These are phyloP conservation scores for Punica granatum DNA, from an alignment of 345 rosid species.

Conservation along the genomic window DNA sequence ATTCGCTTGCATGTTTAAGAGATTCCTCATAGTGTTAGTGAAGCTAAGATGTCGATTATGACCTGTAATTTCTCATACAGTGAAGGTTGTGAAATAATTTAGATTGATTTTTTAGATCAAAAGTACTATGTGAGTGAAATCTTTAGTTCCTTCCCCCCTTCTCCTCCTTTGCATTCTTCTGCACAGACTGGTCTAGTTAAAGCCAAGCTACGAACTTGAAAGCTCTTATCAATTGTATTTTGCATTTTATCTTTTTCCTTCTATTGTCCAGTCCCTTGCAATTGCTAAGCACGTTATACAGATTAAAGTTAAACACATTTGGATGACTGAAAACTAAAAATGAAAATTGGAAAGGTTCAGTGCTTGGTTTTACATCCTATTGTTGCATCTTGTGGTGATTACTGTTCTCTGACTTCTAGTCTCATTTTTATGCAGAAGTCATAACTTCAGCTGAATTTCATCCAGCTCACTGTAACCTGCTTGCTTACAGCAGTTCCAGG, in stretches of 20 bases:
- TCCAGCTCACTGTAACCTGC: slow-evolving; percentile 55
- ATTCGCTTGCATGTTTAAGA: not conserved
- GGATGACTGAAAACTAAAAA: not conserved
- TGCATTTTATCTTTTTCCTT: not conserved
- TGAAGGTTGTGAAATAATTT: too few relatives aligned
- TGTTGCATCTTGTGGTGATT: not conserved
- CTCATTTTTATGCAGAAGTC: slow-evolving; percentile 41
- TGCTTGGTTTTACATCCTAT: not conserved
- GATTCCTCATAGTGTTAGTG: too few relatives aligned
- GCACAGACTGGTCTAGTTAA: not conserved
- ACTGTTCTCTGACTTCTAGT: not conserved
- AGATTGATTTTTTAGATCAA: not conserved
- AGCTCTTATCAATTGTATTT: not conserved
- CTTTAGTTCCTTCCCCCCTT: too few relatives aligned
- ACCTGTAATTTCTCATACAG: too few relatives aligned
- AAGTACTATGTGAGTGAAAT: not conserved
- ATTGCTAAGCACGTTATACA: not conserved
- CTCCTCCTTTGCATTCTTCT: not conserved
- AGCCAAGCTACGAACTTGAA: not conserved
- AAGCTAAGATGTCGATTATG: too few relatives aligned
- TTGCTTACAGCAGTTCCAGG: slow-evolving; percentile 67
- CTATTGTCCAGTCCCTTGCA: not conserved
- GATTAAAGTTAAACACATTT: not conserved
- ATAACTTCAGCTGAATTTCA: slow-evolving; percentile 66
- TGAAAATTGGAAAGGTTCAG: not conserved